A percentile compares a stretch with the other conserved stretches of the same genome.
These are phyloP conservation scores for Raffaelea deltoideospora DNA, from an alignment of 2,329 filamentous ascomycete species.

Conservation along the genomic window DNA sequence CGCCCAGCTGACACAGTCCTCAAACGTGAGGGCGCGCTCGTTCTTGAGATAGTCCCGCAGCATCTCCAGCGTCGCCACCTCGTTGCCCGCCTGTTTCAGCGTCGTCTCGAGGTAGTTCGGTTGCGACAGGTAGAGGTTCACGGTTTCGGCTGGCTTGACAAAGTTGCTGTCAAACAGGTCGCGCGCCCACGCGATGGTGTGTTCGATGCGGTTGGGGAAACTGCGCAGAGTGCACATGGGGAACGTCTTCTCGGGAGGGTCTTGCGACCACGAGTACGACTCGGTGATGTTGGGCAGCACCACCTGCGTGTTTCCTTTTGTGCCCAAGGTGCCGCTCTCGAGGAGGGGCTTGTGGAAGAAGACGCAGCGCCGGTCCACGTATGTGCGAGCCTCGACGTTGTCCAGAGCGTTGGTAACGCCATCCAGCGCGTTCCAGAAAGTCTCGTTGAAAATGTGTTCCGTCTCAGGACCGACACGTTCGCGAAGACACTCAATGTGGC, in stretches of 20 bases:
- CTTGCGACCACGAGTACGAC: constrained; percentile 89
- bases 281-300: constrained; percentile 83
- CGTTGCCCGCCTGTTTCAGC: constrained; percentile 83
- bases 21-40: constrained; percentile 80
- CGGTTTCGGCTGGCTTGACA: constrained; percentile 82
- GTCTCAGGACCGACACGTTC: constrained; percentile 87
- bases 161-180: constrained; percentile 92
- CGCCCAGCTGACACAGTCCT: constrained; percentile 95
- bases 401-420: constrained; percentile 94
- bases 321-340: constrained; percentile 94
- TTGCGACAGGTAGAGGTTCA: constrained; percentile 85
- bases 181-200: constrained; percentile 95
- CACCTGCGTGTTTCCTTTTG: constrained; percentile 97
- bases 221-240: constrained; percentile 96
- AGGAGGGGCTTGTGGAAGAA: constrained; percentile 96
- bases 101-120: constrained; percentile 79
- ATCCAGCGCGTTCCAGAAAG: constrained; percentile 77
- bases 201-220: constrained; percentile 96
- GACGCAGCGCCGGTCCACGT: constrained; percentile 89
- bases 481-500: constrained; percentile 72
- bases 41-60: constrained; percentile 82
- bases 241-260: constrained; percentile 96
- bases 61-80: constrained; percentile 84
- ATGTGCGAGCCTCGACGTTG: constrained; percentile 93
- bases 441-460: constrained; percentile 85